Conservation (phyloP, 1,284 basidiomycete genomes). For the Ceratobasidium sp. region DNA sequence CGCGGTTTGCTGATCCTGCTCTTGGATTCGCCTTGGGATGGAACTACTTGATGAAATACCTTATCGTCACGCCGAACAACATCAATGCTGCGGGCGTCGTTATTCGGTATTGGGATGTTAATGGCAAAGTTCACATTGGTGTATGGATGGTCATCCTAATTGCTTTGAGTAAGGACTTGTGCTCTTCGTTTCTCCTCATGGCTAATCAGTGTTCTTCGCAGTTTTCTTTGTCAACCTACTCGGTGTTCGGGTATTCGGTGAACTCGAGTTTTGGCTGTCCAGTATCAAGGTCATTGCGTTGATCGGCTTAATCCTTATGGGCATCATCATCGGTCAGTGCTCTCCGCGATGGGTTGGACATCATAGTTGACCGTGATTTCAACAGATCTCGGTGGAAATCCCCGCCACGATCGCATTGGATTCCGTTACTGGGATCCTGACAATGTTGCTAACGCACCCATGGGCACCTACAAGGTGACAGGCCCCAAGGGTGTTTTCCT, state of each 20-base stretch:
- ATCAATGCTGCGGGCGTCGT: slow-evolving; percentile 67
- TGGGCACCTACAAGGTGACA: slow-evolving; percentile 50
- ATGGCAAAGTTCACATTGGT: slow-evolving; percentile 56
- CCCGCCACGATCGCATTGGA: slow-evolving; percentile 65
- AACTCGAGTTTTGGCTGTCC: slow-evolving; percentile 57
- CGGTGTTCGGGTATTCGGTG: slow-evolving; percentile 63
- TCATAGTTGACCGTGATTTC: slow-evolving; percentile 52
- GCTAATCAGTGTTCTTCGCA: slow-evolving; percentile 41
- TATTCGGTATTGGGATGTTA: slow-evolving; percentile 63
- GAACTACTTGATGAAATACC: slow-evolving; percentile 47
- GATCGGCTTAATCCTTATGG: slow-evolving; percentile 64
- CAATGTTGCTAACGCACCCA: slow-evolving; percentile 49
- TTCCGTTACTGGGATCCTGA: slow-evolving; percentile 53
- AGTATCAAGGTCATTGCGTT: slow-evolving; percentile 63
- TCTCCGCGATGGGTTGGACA: background rate
- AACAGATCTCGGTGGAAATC: slow-evolving; percentile 72
- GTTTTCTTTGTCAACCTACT: slow-evolving; percentile 64
- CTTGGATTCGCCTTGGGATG: slow-evolving; percentile 49
- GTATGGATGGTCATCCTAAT: slow-evolving; percentile 70
- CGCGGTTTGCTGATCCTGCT: slow-evolving; percentile 53
- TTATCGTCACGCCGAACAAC: slow-evolving; percentile 51
- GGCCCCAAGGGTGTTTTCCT: slow-evolving; percentile 53
- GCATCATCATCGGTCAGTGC: slow-evolving; percentile 50
- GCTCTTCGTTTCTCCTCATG: background rate
- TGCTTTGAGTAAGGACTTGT: slow-evolving; percentile 54